Base-by-base conservation (phyloP, 495 filamentous ascomycete species). In the Neurospora terricola region DNA sequence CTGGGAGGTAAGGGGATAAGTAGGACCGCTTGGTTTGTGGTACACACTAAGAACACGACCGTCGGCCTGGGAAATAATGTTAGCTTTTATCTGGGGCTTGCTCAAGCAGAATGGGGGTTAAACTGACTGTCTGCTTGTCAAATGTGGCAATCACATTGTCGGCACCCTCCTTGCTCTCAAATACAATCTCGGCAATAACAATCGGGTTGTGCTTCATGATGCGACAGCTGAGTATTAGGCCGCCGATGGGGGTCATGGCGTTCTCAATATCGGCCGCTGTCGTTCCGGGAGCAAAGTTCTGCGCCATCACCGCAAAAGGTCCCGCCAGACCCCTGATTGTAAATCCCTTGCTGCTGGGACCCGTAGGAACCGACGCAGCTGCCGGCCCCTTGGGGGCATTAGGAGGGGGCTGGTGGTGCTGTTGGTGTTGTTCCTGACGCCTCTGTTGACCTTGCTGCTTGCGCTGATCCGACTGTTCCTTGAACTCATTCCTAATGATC, bases 251-350 rank as follows among this genome's bases (percentile, higher is more conserved):
- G 48, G 88, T 88, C 84, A 98, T 87, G 59, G 93, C 94, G 72
- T 91, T 90, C 82, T 97, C 93, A 69, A 98, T 97, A 80, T 99
- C 96, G 43, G 93, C 94, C 2, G 93, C 93, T 5, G 96, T 97
- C 4, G 96, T 99, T 43, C 96, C 96, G 4, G 90, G 90, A 4
- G 94, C 94, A 76, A 99, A 95, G 82, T 98, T 98, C 80, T 90
- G 89, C 1, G 91, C 94, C 70, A 94, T 85, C 14, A 98, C 92
- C n/a, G 90, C 87, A 76, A 89, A 96, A 0, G 94, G 93, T 0
- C 92, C 92, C 3, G 93, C 93, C 5, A 88, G 82, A 27, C 96
- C 96, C 74, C 90, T 87, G 76, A 98, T 97, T 27, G 85, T 89
- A 48, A 99, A 86, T 7, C 91, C 92, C 48, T 75, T 69, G 75